phyloP scores from a whole-genome alignment of 2,329 filamentous ascomycete species.

The Ambrosiella beaveri region DNA sequence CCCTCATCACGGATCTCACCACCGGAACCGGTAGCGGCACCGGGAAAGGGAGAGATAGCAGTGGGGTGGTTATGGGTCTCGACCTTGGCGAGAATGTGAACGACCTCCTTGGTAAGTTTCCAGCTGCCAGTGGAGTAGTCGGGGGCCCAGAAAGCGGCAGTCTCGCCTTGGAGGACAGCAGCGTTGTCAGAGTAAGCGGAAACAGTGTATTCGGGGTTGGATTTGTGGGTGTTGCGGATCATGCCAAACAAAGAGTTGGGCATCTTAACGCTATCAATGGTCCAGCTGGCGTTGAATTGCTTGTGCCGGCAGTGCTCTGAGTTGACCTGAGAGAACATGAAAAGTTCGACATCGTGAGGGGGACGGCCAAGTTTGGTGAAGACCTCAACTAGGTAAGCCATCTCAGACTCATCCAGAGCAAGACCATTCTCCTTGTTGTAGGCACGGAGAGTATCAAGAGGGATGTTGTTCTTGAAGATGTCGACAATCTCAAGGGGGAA shows the following conservation, averaged over 20 bases:
- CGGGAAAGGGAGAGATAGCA: slow-evolving; percentile 80
- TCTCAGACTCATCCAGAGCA: slow-evolving; percentile 73
- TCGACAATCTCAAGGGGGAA: slow-evolving; percentile 56
- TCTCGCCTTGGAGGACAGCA: slow-evolving; percentile 46
- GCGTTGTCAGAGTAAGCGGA: slow-evolving; percentile 97
- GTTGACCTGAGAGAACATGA: slow-evolving; percentile 99
- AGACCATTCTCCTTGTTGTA: slow-evolving; percentile 76
- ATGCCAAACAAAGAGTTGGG: slow-evolving; percentile 75
- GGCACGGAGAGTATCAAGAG: slow-evolving; percentile 55
- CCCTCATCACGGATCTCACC: slow-evolving; percentile 94
- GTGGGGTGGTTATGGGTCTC: slow-evolving; percentile 98
- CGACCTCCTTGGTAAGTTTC: slow-evolving; percentile 68
- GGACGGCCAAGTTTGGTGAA: slow-evolving; percentile 32
- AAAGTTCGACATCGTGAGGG: slow-evolving; percentile 74
- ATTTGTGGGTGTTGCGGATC: slow-evolving; percentile 90
- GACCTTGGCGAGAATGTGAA: slow-evolving; percentile 83
- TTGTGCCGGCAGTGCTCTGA: slow-evolving; percentile 80
- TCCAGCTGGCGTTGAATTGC: slow-evolving; percentile 95
- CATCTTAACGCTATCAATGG: slow-evolving; percentile 72
- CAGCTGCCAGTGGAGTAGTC: slow-evolving; percentile 74
- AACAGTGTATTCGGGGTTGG: slow-evolving; percentile 64
- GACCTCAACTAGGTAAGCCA: slow-evolving; percentile 74
- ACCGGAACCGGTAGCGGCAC: slow-evolving; percentile 85
- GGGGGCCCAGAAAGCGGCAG: slow-evolving; percentile 56
- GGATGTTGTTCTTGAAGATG: slow-evolving; percentile 48